These are phyloP conservation scores for Entonaema liquescens DNA, from an alignment of 495 filamentous ascomycete species.

Conservation along the genomic window DNA sequence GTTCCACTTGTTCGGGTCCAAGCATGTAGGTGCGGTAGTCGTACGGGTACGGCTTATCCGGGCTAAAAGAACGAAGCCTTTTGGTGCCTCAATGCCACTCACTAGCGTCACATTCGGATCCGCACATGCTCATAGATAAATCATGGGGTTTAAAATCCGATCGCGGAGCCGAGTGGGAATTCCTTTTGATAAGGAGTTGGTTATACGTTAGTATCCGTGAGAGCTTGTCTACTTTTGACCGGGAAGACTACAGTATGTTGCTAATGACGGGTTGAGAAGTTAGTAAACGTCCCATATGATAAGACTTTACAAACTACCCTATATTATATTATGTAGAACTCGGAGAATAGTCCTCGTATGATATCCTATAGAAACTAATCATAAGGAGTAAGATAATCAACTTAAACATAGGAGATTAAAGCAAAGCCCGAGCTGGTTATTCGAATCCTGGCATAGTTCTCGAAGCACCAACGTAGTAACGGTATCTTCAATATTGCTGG, in stretches of 20 bases:
- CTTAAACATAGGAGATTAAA: not conserved
- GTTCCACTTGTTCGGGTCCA: slow-evolving; percentile 35
- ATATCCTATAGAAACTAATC: not conserved
- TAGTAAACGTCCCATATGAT: not conserved
- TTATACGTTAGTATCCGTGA: not conserved
- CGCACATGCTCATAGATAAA: not conserved
- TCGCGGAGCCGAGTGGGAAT: not conserved
- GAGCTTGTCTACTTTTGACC: not conserved
- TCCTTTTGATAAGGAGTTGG: slow-evolving; percentile 6
- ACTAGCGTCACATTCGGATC: slow-evolving; percentile 10
- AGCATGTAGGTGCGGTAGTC: slow-evolving; percentile 22
- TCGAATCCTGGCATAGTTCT: slow-evolving; percentile 5
- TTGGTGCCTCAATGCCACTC: slow-evolving; percentile 5
- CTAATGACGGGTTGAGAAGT: not conserved
- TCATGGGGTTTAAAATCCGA: not conserved
- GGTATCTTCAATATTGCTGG: slow-evolving; percentile 20
- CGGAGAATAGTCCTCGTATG: not conserved
- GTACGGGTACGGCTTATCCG: slow-evolving; percentile 14
- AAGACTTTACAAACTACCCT: not conserved
- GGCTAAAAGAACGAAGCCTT: slow-evolving; percentile 9
- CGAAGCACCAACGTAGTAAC: slow-evolving; percentile 33
- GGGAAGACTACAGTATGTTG: not conserved
- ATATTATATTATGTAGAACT: not conserved
- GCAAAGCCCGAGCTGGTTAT: not conserved
- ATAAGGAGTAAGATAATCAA: not conserved